Evolutionary conservation across 495 filamentous ascomycete species (phyloP).

Genomic region (Neurospora sp.): DNA sequence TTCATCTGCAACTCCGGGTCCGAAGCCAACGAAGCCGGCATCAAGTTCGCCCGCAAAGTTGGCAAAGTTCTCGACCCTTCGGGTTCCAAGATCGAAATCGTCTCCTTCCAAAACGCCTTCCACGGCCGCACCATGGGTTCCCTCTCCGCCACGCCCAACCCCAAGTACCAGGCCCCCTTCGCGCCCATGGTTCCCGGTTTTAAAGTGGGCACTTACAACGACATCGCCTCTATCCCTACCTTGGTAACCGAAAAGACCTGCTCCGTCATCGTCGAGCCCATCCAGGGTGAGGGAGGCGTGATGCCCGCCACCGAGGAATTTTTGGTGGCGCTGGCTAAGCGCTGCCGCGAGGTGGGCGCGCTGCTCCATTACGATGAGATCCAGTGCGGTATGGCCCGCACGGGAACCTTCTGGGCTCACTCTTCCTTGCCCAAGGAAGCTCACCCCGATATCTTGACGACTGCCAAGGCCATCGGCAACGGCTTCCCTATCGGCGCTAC

Average conservation of each 20-base stretch:
- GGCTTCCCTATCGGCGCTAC: slow-evolving; percentile 92
- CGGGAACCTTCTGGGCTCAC: slow-evolving; percentile 87
- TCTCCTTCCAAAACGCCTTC: slow-evolving; percentile 86
- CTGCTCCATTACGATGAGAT: slow-evolving; percentile 94
- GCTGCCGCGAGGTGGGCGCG: slow-evolving; percentile 81
- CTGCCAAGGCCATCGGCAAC: slow-evolving; percentile 92
- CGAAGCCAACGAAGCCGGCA: slow-evolving; percentile 94
- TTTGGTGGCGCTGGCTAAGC: slow-evolving; percentile 60
- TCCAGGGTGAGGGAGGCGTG: slow-evolving; percentile 94
- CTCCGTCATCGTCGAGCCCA: slow-evolving; percentile 93
- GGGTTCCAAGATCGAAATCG: slow-evolving; percentile 68
- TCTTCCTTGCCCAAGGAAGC: slow-evolving; percentile 57
- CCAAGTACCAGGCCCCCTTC: slow-evolving; percentile 94
- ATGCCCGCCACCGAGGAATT: slow-evolving; percentile 76
- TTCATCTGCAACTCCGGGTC: slow-evolving; percentile 93
- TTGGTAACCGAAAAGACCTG: slow-evolving; percentile 72
- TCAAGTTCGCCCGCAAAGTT: slow-evolving; percentile 91
- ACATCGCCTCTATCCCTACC: slow-evolving; percentile 56
- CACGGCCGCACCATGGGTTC: slow-evolving; percentile 94
- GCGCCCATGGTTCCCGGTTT: slow-evolving; percentile 93
- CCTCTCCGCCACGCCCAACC: slow-evolving; percentile 91
- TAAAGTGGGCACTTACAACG: slow-evolving; percentile 76
- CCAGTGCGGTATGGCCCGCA: slow-evolving; percentile 82
- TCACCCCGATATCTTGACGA: slow-evolving; percentile 90
- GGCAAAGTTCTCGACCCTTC: slow-evolving; percentile 63